phyloP scores from a whole-genome alignment of 371 early-diverging fungal species.

The Mucor saturninus region DNA sequence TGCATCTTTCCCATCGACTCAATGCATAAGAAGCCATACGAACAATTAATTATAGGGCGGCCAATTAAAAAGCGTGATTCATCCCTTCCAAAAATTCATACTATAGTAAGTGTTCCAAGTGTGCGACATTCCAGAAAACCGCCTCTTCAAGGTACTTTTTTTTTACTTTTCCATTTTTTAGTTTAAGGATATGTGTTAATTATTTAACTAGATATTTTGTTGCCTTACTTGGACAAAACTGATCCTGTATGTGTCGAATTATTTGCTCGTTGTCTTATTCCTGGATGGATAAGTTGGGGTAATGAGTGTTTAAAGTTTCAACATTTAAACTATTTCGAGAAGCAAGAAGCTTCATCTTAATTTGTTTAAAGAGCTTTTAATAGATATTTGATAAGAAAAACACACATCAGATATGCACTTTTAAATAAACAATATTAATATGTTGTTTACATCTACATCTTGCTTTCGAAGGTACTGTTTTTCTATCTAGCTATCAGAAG shows the following conservation, averaged over 20 bases:
- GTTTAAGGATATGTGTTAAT: neutral
- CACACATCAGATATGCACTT: too few species aligned
- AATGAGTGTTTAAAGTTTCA: slow-evolving; percentile 76
- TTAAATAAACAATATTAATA: too few species aligned
- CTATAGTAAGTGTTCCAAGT: slow-evolving; percentile 64
- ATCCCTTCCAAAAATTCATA: slow-evolving; percentile 16
- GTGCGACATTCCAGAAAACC: slow-evolving; percentile 75
- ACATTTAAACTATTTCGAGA: slow-evolving; percentile 37
- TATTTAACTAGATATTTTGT: slow-evolving; percentile 26
- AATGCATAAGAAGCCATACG: slow-evolving; percentile 71
- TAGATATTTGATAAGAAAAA: too few species aligned
- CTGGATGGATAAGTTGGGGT: slow-evolving; percentile 78
- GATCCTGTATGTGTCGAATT: slow-evolving; percentile 62
- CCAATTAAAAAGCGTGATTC: neutral
- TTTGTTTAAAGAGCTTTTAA: too few species aligned
- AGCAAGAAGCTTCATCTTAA: neutral
- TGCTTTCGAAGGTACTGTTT: too few species aligned
- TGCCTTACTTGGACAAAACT: slow-evolving; percentile 25
- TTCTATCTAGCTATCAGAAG: too few species aligned
- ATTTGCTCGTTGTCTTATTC: slow-evolving; percentile 71
- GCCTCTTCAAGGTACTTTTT: slow-evolving; percentile 46
- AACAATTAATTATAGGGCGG: slow-evolving; percentile 63
- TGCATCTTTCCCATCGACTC: slow-evolving; percentile 59
- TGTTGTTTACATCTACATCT: too few species aligned
- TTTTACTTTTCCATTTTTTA: neutral